Base-by-base conservation (phyloP, 208 protist species). In the Plasmodiophora brassicae region DNA sequence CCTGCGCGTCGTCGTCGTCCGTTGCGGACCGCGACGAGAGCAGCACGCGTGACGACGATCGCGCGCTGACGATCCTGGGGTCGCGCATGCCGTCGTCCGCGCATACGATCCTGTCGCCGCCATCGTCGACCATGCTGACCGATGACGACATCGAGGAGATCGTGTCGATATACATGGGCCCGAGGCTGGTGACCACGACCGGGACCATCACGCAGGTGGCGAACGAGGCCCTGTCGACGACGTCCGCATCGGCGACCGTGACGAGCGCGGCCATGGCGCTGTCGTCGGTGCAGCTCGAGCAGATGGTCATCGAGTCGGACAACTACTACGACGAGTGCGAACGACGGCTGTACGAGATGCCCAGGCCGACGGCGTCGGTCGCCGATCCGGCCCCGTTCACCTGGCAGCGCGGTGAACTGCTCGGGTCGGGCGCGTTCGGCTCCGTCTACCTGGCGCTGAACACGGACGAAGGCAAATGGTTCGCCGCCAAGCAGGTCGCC, bases 391-490 rank as follows among this genome's bases (percentile, higher is more conserved):
- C n/a, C 5, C 36, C 10, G 45, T 32, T 85, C 45, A 25, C 39
- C 20, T 89, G 87, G 71, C 54, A 46, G 28, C 57, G 71, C 5
- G 87, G 87, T 35, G 87, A 89, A 53, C n/a, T 89, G 25, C 50
- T 89, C 10, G 87, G 87, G n/a, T 35, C 43, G 5, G 87, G 87
- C 22, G 87, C 87, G 8, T 89, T 88, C 35, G 87, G 87, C 5
- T 45, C 53, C n/a, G 87, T 89, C 32, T 89, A 54, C 44, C 35
- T 89, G 28, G 87, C 54, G 8, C 41, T 89, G 28, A 89, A 89
- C 41, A 53, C 83, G 8, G 87, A 89, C 38, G 83, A 46, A 32
- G 87, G 87, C 65, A 46, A 85, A 53, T 85, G 54, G 72, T 53
- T 87, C 38, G 87, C 87, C 22, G 87, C 84, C 1, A 85, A 89